Evolutionary conservation across 495 filamentous ascomycete genomes (phyloP).

Genomic region (Antarctomyces pellizariae): DNA sequence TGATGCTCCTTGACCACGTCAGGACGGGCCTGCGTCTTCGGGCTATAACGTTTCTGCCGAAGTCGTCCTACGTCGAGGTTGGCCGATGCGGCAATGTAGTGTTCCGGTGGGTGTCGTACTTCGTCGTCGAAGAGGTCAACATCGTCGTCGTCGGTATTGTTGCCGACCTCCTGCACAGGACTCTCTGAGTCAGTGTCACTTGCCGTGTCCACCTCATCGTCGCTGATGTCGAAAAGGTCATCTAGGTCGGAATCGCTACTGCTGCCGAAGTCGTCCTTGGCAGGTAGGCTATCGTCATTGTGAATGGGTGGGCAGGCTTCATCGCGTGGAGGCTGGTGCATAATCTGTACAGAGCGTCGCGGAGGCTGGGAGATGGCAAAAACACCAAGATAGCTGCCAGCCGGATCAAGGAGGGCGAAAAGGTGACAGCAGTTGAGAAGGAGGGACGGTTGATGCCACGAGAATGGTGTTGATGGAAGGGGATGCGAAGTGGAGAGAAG

Average conservation of each 20-base stretch:
- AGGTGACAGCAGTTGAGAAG: conserved; percentile 1
- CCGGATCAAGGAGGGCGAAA: conserved; percentile 4
- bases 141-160: conserved; percentile 7
- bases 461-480: conserved; percentile 4
- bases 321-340: conserved; percentile 5
- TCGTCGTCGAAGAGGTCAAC: conserved; percentile 6
- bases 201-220: conserved; percentile 5
- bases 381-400: not conserved
- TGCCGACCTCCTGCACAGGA: conserved; percentile 1
- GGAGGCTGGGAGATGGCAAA: conserved; percentile 4
- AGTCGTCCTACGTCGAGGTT: conserved; percentile 6
- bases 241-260: conserved; percentile 5
- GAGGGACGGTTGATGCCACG: conserved; percentile 3
- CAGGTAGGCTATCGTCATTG: conserved; percentile 2
- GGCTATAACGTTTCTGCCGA: conserved; percentile 5
- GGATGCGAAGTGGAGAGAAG: conserved; percentile 4
- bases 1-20: conserved; percentile 5
- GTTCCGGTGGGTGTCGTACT: conserved; percentile 5
- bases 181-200: conserved; percentile 4
- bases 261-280: conserved; percentile 4
- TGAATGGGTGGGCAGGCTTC: conserved; percentile 1
- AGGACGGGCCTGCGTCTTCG: conserved; percentile 4
- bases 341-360: too few relatives aligned
- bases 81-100: conserved; percentile 3
- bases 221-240: conserved; percentile 6